Base-by-base conservation (phyloP, 2,329 filamentous ascomycete genomes). In the Phialocephala sp. region DNA sequence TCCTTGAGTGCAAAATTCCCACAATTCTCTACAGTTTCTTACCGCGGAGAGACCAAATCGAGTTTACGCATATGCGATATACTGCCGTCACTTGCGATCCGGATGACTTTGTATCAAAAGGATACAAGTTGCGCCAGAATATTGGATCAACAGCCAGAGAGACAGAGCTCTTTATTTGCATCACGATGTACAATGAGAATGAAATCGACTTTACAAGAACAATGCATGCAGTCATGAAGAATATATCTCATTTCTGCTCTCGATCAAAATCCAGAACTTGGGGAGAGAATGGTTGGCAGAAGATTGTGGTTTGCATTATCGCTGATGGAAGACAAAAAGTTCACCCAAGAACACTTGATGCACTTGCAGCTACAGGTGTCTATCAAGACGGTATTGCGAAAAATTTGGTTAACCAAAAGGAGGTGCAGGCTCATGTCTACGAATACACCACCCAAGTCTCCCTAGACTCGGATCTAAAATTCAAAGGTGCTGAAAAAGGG, bases 111-210 rank as follows among this genome's bases (percentile, higher is more conserved):
- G 91, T 93, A 2, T 85, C 89, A 8, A 87, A 90, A 68, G 94
- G 94, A 1, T 99, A 97, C 82, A 95, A 96, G 76, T 81, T 99
- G 74, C 91, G 95, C 62, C 95, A 98, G 79, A 92, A 92, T 75
- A 93, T 97, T 67, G 93, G 93, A 55, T 86, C 83, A 64, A 97
- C 92, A 0, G 83, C 89, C 35, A 88, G 95, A 68, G 94, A 98
- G 78, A 98, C 94, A 0, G 95, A 99, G 79, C 82, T 99, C 8
- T 95, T 98, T 77, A 97, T 99, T 73, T 97, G 94, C 77, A 84
- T 99, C 68, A 99, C 95, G 73, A 98, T 98, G 95, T 98, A 97
- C 82, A 99, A 99, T 79, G 95, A 99, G 80, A 92, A 97, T 79
- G 95, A 98, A 76, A 92, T 97, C 73, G 88, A 93, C 76, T 99